Percentiles rank a stretch among this genome's conserved stretches.
Evolutionary conservation across 1,139 yeast species (phyloP).

Genomic region (Saccharomycopsis hybrid): DNA sequence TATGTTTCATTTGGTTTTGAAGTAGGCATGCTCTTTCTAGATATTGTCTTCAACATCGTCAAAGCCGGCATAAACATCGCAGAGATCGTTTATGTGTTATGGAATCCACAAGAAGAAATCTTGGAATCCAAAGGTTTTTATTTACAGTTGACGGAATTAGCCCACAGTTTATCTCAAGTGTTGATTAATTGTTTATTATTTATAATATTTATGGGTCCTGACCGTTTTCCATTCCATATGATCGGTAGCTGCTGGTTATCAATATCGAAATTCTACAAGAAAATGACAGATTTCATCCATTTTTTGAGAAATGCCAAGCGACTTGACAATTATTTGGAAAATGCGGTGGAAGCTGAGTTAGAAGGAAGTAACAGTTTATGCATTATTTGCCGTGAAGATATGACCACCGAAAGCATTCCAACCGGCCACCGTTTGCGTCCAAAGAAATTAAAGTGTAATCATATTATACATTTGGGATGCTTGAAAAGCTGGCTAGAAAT

Average conservation of each 20-base stretch:
- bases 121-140: constrained; percentile 72
- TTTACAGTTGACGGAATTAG: constrained; percentile 51
- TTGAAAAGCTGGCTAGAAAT: constrained; percentile 90
- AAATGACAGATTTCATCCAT: constrained; percentile 45
- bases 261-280: constrained; percentile 40
- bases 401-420: constrained; percentile 39
- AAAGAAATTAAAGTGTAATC: constrained; percentile 76
- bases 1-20: constrained; percentile 65
- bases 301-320: constrained; percentile 58
- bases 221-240: constrained; percentile 57
- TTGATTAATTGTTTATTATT: constrained; percentile 47
- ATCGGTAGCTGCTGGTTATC: constrained; percentile 62
- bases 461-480: constrained; percentile 85
- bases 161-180: constrained; percentile 39
- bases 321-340: constrained; percentile 57
- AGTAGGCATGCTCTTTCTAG: constrained; percentile 59
- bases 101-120: constrained; percentile 49
- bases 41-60: constrained; percentile 41
- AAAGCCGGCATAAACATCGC: constrained; percentile 49
- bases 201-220: constrained; percentile 38
- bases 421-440: constrained; percentile 49
- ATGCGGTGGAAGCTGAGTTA: constrained; percentile 58
- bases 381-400: constrained; percentile 81
- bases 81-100: constrained; percentile 45
- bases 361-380: constrained; percentile 52